Base-by-base conservation (phyloP, 192 early-diverging fungal genomes). In the Backusella parvicylindrica region DNA sequence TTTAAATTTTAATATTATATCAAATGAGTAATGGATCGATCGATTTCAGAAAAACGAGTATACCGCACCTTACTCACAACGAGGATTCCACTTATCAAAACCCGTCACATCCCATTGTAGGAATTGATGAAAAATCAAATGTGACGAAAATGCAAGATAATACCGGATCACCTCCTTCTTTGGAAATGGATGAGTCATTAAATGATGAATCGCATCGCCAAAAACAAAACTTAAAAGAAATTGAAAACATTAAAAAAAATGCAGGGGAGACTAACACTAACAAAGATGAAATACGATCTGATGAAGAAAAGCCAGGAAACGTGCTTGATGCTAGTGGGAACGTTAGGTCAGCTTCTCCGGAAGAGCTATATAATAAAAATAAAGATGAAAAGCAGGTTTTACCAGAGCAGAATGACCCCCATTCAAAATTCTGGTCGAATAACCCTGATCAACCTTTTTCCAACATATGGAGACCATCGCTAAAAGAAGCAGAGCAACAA, bases 391-490 rank as follows among this genome's bases (percentile, higher is more conserved):
- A 28, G 2, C 37, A 47, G 31, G 16, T 28, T 31, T 15, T 47
- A 28, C 68, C 68, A 28, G 26, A 31, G 6, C 21, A 41, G 8
- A 43, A 12, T 12, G 68, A 47, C 30, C 16, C 68, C 9, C 68
- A 41, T 43, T 37, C 68, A 18, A 68, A 68, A 68, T 33, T 68
- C 12, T 68, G 66, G 66, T 68, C 66, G 9, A 68, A 68, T 23
- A 36, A 68, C 36, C 66, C 66, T 23, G 36, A 18, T 4, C n/a
- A 68, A 23, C 32, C 32, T 23, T 68, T 68, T 26, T 18, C 66
- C 6, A 36, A 68, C 21, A 33, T 8, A 15, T 68, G 66, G 66
- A 68, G 21, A 28, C 66, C 35, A 4, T 37, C 35, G 11, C 53
- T 23, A 60, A 60, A 60, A 23, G 23, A 60, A 60, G 21, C 53